Percentiles rank a stretch among this genome's conserved stretches.
Conservation (phyloP, 2,329 filamentous ascomycete species). For the Anisogramma anomala region DNA sequence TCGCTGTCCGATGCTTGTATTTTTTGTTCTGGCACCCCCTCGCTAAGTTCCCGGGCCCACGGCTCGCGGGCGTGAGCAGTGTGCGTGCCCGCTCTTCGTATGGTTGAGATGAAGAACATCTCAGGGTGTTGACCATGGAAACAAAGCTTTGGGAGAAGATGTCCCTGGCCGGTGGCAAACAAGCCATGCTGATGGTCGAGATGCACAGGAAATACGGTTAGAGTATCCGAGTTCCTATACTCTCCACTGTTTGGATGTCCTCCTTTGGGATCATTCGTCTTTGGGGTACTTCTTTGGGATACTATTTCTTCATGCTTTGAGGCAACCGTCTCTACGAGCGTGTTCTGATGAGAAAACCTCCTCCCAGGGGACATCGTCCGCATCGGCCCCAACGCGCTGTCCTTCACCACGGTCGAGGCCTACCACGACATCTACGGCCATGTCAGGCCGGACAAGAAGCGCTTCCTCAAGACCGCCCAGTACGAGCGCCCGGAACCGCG, state of each 20-base stretch:
- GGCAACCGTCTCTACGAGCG: no score
- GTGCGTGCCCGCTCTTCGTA: no score
- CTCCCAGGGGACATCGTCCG: slow-evolving; percentile 16
- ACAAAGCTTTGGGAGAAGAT: slow-evolving; percentile 1
- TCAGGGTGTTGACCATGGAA: no score
- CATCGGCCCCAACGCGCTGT: slow-evolving; percentile 6
- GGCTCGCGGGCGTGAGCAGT: neutral
- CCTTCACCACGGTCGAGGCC: slow-evolving; percentile 1
- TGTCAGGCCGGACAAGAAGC: slow-evolving; percentile 1
- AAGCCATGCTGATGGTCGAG: slow-evolving; percentile 5
- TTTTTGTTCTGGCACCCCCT: slow-evolving; percentile 10
- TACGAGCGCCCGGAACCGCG: slow-evolving; percentile 20
- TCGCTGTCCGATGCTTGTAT: slow-evolving; percentile 4
- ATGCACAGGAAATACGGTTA: slow-evolving; percentile 5
- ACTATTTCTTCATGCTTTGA: no score
- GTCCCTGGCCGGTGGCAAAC: neutral
- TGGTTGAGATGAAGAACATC: neutral
- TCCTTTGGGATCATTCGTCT: neutral
- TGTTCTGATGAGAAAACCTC: neutral
- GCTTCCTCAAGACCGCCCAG: slow-evolving; percentile 21
- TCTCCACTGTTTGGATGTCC: neutral
- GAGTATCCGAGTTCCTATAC: no score
- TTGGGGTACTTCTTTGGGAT: no score
- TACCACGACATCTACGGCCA: slow-evolving; percentile 13
- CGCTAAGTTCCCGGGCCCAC: slow-evolving; percentile 9